Evolutionary conservation across 1,284 basidiomycete genomes (phyloP), one percentile per base, ranked within the genome.

Genomic region (Psilocybe mexicana): DNA sequence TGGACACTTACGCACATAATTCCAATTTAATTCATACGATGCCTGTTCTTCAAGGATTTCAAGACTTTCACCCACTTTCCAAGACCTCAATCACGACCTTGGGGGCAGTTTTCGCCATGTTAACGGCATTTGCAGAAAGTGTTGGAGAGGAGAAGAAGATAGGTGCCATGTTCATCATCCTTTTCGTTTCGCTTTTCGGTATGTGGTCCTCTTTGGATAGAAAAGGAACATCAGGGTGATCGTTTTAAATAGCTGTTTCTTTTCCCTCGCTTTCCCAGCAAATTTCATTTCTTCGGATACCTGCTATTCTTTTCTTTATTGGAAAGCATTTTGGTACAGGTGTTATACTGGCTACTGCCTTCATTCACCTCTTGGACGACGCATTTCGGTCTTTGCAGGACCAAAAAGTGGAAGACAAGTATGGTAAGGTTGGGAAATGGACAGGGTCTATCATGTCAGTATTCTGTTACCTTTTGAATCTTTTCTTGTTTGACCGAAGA

Each of bases 251-350:
- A 89, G 89, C 90, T 6, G 84, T 84, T 0, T 86, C 86, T 0
- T 88, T 92, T 61, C 89, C 90, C 0, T 73, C 82, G 0, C 56
- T 89, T 23, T 88, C 89, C 0, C 82, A 82, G 56, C 77, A 77
- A 3, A 67, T 80, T 5, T 73, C 76, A 1, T 77, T 77, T 55
- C 64, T 90, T 18, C 78, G 79, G 45, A 84, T 90, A 62, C 88
- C 88, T 1, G 78, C 79, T 14, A 74, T 88, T 14, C 64, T 87
- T 18, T 92, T 92, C 69, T 92, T 92, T 70, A 76, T 90, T 28
- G 88, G 88, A 44, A 92, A 91, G 65, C 90, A 92, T 68, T 92
- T 92, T 65, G 90, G 90, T 33, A 92, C 90, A 14, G 86, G 89
- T 3, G 89, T 91, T 18, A 92, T 92, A 42, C 70, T 92, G 6